Evolutionary conservation across 2,329 filamentous ascomycete species (phyloP).

Genomic region (Dactylellina haptotyla): DNA sequence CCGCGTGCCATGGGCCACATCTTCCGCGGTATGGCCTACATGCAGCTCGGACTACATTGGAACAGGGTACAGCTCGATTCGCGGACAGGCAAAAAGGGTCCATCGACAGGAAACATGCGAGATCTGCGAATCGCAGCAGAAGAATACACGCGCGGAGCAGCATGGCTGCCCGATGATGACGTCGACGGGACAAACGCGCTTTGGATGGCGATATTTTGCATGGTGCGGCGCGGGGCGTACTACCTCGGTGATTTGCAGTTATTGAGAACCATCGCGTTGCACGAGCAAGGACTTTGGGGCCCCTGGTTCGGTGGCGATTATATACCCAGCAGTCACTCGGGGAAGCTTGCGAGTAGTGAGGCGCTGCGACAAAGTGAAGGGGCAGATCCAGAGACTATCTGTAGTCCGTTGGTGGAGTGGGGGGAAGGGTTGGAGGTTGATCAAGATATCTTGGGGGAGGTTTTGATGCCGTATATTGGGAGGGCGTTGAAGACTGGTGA

Average conservation of each 20-base stretch:
- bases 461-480: conserved; percentile 61
- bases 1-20: conserved; percentile 55
- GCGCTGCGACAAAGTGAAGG: conserved; percentile 54
- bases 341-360: conserved; percentile 53
- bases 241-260: conserved; percentile 57
- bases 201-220: conserved; percentile 56
- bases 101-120: conserved; percentile 40
- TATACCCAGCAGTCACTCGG: conserved; percentile 52
- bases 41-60: conserved; percentile 54
- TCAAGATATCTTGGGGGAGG: conserved; percentile 64
- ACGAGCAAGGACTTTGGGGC: conserved; percentile 51
- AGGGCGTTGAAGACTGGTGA: conserved; percentile 57
- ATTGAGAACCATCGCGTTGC: conserved; percentile 55
- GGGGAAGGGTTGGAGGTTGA: conserved; percentile 52
- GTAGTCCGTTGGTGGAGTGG: conserved; percentile 55
- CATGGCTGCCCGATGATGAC: conserved; percentile 57
- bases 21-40: conserved; percentile 56
- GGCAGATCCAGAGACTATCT: conserved; percentile 54
- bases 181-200: conserved; percentile 52
- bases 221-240: conserved; percentile 56
- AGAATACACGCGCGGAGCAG: conserved; percentile 54
- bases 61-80: conserved; percentile 50
- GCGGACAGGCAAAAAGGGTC: conserved; percentile 37
- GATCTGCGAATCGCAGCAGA: conserved; percentile 54
- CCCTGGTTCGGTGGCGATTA: conserved; percentile 50